Percentiles rank a stretch among this genome's conserved stretches.
Conservation (phyloP, 371 early-diverging fungal species). For the Actinomucor elegans region DNA sequence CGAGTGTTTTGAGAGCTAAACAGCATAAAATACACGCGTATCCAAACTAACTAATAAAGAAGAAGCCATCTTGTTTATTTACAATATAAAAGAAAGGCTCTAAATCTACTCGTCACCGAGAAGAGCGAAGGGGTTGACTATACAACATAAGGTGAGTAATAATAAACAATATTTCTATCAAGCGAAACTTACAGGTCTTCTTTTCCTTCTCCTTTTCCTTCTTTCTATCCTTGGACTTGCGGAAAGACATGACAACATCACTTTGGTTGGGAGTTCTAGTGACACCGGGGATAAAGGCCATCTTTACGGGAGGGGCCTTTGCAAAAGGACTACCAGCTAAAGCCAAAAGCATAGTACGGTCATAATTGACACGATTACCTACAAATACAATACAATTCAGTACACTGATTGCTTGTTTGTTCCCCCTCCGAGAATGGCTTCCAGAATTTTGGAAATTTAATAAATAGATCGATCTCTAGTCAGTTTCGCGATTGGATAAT, state of each 20-base stretch:
- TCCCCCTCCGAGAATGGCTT: too few species aligned
- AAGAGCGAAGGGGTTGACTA: constrained; percentile 45
- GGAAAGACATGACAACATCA: constrained; percentile 30
- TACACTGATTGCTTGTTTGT: too few species aligned
- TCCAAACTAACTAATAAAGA: too few species aligned
- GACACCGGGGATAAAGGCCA: constrained; percentile 66
- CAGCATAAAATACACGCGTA: too few species aligned
- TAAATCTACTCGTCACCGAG: constrained; percentile 24
- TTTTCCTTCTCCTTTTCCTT: constrained; percentile 45
- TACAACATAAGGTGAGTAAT: neutral
- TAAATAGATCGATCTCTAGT: too few species aligned
- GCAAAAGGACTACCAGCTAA: constrained; percentile 67
- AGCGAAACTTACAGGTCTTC: constrained; percentile 41
- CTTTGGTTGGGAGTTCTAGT: constrained; percentile 45
- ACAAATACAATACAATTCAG: neutral
- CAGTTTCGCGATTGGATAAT: too few species aligned
- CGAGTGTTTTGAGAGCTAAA: too few species aligned
- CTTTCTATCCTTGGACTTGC: constrained; percentile 37
- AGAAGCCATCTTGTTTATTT: too few species aligned
- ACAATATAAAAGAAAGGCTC: neutral
- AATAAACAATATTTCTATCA: neutral
- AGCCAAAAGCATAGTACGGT: constrained; percentile 62
- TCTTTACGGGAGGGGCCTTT: constrained; percentile 60
- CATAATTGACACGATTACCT: constrained; percentile 61
- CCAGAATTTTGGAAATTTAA: too few species aligned